These are phyloP conservation scores for Skeletonema menzelii DNA, from an alignment of 108 stramenopile species.

Conservation along the genomic window DNA sequence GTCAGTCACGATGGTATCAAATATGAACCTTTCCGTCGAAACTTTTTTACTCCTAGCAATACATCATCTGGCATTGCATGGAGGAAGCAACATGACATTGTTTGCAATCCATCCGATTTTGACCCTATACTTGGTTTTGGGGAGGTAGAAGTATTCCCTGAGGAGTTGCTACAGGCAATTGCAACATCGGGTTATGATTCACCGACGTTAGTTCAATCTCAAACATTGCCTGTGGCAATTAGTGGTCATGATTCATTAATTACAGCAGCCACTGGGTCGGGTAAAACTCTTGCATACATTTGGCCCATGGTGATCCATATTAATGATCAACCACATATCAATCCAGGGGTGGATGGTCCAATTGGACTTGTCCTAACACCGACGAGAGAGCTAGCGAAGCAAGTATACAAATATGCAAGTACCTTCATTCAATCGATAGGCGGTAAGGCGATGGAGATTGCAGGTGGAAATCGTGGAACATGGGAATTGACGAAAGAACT, in stretches of 20 bases:
- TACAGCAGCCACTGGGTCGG: slow-evolving; percentile 85
- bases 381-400: slow-evolving; percentile 94
- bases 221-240: slow-evolving; percentile 69
- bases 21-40: slow-evolving; percentile 33
- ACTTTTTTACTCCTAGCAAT: slow-evolving; percentile 25
- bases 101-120: slow-evolving; percentile 41
- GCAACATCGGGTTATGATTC: slow-evolving; percentile 48
- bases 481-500: slow-evolving; percentile 74
- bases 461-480: slow-evolving; percentile 66
- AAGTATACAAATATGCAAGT: slow-evolving; percentile 76
- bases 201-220: slow-evolving; percentile 95
- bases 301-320: slow-evolving; percentile 84
- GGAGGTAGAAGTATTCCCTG: slow-evolving; percentile 45
- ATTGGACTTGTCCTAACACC: slow-evolving; percentile 89
- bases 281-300: slow-evolving; percentile 94
- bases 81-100: slow-evolving; percentile 56
- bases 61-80: slow-evolving; percentile 33
- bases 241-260: slow-evolving; percentile 68
- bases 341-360: slow-evolving; percentile 32
- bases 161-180: slow-evolving; percentile 36
- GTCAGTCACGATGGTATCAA: slow-evolving; percentile 21
- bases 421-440: slow-evolving; percentile 41
- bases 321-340: slow-evolving; percentile 51
- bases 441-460: slow-evolving; percentile 61
- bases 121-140: slow-evolving; percentile 69